phyloP scores from a whole-genome alignment of 75 land plant genomes.

The Chamaecyparis obtusa region DNA sequence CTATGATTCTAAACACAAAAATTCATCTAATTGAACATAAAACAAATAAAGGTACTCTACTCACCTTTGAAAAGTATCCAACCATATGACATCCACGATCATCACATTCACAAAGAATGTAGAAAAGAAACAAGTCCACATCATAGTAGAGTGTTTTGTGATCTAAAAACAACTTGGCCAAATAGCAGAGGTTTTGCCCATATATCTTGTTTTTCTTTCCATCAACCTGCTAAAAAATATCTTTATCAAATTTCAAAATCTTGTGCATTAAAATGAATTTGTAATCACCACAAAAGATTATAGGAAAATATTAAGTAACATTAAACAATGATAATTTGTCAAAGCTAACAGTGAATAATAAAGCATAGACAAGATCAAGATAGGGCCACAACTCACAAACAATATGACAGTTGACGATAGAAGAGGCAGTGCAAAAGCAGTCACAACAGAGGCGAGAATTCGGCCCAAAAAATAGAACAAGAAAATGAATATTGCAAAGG shows the following conservation, averaged over 20 bases:
- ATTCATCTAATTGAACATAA: background rate
- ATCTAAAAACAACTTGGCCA: slow-evolving; percentile 92
- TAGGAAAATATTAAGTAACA: slow-evolving; percentile 1
- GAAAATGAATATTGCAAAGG: background rate
- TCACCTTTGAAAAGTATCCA: slow-evolving; percentile 95
- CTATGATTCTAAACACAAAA: background rate
- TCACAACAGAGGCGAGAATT: background rate
- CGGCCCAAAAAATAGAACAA: background rate
- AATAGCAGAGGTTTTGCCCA: slow-evolving; percentile 88
- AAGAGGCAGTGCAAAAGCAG: background rate
- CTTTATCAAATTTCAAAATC: background rate
- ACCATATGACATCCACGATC: slow-evolving; percentile 99
- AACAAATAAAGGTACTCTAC: background rate
- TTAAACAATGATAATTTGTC: background rate
- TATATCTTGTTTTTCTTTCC: slow-evolving; percentile 96
- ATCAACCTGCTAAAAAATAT: slow-evolving; percentile 65
- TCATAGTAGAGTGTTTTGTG: slow-evolving; percentile 98
- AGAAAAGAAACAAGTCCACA: slow-evolving; percentile 91
- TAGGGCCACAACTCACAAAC: background rate
- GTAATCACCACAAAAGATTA: background rate
- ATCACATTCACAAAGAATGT: slow-evolving; percentile 96
- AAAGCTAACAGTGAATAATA: background rate
- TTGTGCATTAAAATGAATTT: background rate
- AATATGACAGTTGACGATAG: no score
- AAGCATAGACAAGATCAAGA: background rate